These are phyloP conservation scores for Blastomyces percursus DNA, from an alignment of 2,329 filamentous ascomycete species.

Conservation along the genomic window DNA sequence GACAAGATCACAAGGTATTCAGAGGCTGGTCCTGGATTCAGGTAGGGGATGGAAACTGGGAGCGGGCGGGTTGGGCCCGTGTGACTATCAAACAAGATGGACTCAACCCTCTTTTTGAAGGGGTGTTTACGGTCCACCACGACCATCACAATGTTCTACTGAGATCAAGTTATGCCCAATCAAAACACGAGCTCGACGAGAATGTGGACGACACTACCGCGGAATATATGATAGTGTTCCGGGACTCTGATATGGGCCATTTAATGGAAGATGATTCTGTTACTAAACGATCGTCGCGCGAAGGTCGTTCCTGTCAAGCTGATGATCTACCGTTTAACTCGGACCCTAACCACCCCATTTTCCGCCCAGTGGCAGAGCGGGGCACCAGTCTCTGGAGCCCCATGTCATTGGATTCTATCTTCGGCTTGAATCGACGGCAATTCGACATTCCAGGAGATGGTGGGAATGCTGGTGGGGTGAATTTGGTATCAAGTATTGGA, in stretches of 20 bases:
- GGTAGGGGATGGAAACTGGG: constrained; percentile 56
- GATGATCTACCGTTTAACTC: constrained; percentile 72
- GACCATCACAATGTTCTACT: constrained; percentile 83
- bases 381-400: constrained; percentile 47
- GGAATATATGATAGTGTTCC: constrained; percentile 82
- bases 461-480: constrained; percentile 63
- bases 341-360: constrained; percentile 59
- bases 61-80: constrained; percentile 74
- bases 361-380: constrained; percentile 29
- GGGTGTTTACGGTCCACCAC: constrained; percentile 68
- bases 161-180: constrained; percentile 59
- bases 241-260: constrained; percentile 69
- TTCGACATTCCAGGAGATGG: constrained; percentile 52
- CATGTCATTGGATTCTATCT: constrained; percentile 54
- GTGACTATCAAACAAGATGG: constrained; percentile 71
- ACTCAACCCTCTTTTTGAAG: constrained; percentile 69
- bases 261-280: constrained; percentile 47
- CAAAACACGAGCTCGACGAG: constrained; percentile 62
- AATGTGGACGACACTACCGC: constrained; percentile 44
- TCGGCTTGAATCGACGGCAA: constrained; percentile 54
- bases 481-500: constrained; percentile 68
- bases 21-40: constrained; percentile 67
- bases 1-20: constrained; percentile 69
- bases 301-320: constrained; percentile 52
- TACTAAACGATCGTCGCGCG: constrained; percentile 48